Evolutionary conservation across 306 rosid species (phyloP).

Genomic region (Ormosia semicastrata): DNA sequence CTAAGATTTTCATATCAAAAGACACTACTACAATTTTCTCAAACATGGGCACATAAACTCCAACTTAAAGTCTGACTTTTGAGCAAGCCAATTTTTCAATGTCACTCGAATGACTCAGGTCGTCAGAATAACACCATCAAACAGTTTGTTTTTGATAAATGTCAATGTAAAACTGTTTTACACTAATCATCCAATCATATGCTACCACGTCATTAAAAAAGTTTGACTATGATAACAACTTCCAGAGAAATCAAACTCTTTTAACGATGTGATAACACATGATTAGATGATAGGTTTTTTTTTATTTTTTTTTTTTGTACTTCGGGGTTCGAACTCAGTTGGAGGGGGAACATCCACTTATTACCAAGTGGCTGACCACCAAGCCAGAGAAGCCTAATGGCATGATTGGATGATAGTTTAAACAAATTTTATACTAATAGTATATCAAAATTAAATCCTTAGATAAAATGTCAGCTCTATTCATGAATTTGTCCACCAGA

Average conservation of each 20-base stretch:
- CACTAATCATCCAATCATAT: not conserved
- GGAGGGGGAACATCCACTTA: too few relatives aligned
- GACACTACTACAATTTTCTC: not conserved
- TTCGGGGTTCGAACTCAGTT: too few relatives aligned
- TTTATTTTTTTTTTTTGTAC: too few relatives aligned
- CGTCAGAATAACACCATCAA: not conserved
- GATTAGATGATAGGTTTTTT: not conserved
- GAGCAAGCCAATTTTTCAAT: not conserved
- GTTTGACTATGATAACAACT: not conserved
- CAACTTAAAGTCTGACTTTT: not conserved
- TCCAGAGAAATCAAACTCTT: not conserved
- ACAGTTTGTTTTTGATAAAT: not conserved
- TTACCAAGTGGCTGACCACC: not conserved
- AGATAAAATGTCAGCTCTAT: constrained; percentile 5
- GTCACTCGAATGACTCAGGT: not conserved
- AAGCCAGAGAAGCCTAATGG: not conserved
- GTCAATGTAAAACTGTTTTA: not conserved
- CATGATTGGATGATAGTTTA: not conserved
- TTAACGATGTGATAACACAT: not conserved
- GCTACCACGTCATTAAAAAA: not conserved
- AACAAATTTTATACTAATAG: not conserved
- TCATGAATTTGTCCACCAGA: constrained; percentile 4
- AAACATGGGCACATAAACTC: not conserved
- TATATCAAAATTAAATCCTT: not conserved
- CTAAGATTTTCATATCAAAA: not conserved